Percentiles rank a stretch among this genome's conserved stretches.
Conservation (phyloP, 306 rosid species). For the Rosa lucieae region DNA sequence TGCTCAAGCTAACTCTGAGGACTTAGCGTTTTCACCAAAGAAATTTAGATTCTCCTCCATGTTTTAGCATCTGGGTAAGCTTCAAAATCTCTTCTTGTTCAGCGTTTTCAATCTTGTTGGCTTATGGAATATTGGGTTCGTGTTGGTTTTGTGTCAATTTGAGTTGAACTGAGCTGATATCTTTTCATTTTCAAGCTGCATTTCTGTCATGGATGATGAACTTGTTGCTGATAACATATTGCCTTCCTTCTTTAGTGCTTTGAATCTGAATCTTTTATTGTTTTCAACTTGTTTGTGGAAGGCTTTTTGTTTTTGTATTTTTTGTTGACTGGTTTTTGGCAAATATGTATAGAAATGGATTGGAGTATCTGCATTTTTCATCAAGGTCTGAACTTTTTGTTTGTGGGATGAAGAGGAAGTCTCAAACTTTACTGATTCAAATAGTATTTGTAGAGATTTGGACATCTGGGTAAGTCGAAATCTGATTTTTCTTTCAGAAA, state of each 20-base stretch:
- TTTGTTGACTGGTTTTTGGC: neutral
- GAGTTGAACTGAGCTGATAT: slow-evolving; percentile 12
- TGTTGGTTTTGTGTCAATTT: slow-evolving; percentile 23
- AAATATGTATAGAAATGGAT: neutral
- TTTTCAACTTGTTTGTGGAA: neutral
- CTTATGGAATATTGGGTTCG: neutral
- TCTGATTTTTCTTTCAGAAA: neutral
- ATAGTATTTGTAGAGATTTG: neutral
- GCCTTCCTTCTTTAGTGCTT: neutral
- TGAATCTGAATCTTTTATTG: neutral
- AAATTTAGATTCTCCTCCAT: slow-evolving; percentile 11
- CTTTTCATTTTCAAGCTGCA: slow-evolving; percentile 9
- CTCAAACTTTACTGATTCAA: slow-evolving; percentile 1
- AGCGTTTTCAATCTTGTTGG: slow-evolving; percentile 8
- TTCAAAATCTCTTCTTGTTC: slow-evolving; percentile 11
- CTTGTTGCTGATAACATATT: neutral
- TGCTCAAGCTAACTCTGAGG: slow-evolving; percentile 6
- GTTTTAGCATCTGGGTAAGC: slow-evolving; percentile 39
- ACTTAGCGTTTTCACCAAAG: slow-evolving; percentile 24
- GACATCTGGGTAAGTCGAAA: slow-evolving; percentile 9
- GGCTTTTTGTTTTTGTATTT: neutral
- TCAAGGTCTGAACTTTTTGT: neutral
- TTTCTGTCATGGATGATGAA: neutral
- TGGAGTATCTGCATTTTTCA: slow-evolving; percentile 7
- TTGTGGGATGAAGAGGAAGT: slow-evolving; percentile 8